These are phyloP conservation scores for Lactarius trivialis DNA, from an alignment of 768 basidiomycete genomes.

Conservation along the genomic window DNA sequence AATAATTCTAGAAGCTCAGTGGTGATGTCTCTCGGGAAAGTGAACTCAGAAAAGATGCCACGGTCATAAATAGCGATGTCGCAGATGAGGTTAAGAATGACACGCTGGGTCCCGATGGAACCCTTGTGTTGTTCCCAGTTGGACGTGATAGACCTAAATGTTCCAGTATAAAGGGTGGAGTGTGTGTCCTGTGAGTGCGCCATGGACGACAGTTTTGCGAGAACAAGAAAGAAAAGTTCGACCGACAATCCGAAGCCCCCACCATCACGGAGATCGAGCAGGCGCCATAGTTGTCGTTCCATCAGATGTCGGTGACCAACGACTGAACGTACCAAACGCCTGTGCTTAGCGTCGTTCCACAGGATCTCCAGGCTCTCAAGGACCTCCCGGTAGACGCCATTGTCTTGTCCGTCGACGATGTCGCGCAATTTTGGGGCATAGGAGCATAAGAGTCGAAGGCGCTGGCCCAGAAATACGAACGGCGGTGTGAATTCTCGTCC, in stretches of 20 bases:
- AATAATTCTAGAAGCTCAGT: not conserved
- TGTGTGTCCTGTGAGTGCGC: not conserved
- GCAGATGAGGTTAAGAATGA: not conserved
- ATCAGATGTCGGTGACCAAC: not conserved
- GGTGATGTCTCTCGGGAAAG: not conserved
- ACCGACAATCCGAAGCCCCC: not conserved
- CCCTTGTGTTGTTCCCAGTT: not conserved
- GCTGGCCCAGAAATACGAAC: not conserved
- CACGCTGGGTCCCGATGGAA: not conserved
- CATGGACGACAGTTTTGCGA: not conserved
- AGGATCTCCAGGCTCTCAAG: not conserved
- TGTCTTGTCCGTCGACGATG: not conserved
- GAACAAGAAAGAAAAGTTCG: not conserved
- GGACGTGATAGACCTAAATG: not conserved
- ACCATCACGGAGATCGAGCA: not conserved
- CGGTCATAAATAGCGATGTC: not conserved
- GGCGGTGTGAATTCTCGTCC: not conserved
- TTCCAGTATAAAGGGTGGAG: not conserved
- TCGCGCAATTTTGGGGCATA: not conserved
- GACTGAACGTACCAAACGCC: not conserved
- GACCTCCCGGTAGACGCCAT: not conserved
- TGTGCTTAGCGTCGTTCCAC: not conserved
- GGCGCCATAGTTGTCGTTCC: not conserved
- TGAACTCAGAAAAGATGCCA: not conserved
- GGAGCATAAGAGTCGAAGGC: not conserved